These are phyloP conservation scores for Termitomyces titanicus DNA, from an alignment of 768 basidiomycete species.

Conservation along the genomic window DNA sequence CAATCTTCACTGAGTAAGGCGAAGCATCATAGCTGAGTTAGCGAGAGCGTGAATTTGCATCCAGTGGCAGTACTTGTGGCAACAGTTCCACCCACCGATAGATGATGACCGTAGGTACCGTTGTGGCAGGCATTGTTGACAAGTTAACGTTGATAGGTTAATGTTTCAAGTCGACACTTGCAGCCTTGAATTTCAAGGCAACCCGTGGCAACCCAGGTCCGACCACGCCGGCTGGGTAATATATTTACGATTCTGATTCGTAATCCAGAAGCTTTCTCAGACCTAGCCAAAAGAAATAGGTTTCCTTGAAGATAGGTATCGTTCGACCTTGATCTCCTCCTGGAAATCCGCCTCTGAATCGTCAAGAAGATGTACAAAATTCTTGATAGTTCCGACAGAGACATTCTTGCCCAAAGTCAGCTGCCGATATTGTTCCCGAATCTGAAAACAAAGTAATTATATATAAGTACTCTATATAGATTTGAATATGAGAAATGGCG, in stretches of 20 bases:
- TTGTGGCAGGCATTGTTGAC: conserved; percentile 3
- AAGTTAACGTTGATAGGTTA: no score
- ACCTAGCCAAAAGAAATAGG: not conserved
- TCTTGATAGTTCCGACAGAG: conserved; percentile 94
- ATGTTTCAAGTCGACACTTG: no score
- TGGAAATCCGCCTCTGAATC: conserved; percentile 97
- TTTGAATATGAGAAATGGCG: no score
- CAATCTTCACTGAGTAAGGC: conserved; percentile 49
- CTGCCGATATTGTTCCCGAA: conserved; percentile 91
- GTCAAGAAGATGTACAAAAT: conserved; percentile 96
- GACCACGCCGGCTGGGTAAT: no score
- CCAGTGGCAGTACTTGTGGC: not conserved
- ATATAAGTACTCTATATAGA: no score
- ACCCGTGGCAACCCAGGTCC: not conserved
- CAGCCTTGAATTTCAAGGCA: not conserved
- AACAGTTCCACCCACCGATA: conserved; percentile 36
- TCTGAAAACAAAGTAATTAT: conserved; percentile 40
- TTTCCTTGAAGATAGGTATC: conserved; percentile 17
- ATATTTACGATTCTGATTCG: no score
- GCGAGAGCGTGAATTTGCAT: not conserved
- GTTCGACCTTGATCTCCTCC: conserved; percentile 93
- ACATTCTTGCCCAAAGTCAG: conserved; percentile 92
- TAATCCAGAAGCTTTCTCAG: not conserved
- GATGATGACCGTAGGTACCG: conserved; percentile 33
- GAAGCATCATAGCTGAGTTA: conserved; percentile 45